A percentile compares a stretch with the other conserved stretches of the same genome.
Evolutionary conservation across 352 stramenopile species (phyloP).

Genomic region (Pythium coloratum): DNA sequence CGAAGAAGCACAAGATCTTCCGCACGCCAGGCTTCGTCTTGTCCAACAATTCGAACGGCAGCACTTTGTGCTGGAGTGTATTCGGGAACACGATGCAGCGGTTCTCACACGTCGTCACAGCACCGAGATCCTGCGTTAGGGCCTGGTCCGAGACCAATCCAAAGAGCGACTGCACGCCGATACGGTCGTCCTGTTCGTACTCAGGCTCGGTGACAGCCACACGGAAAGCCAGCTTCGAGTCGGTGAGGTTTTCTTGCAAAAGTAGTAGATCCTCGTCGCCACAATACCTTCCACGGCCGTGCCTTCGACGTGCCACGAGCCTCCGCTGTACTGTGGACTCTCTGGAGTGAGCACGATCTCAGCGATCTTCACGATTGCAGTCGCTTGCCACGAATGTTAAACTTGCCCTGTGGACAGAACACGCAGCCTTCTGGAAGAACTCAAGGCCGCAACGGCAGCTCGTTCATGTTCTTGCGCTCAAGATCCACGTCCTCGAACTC

Average conservation of each 20-base stretch:
- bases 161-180: constrained; percentile 14
- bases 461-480: no score
- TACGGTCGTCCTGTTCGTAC: not conserved
- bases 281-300: constrained; percentile 30
- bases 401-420: no score
- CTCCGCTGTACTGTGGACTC: constrained; percentile 25
- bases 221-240: constrained; percentile 28
- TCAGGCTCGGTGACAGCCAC: not conserved
- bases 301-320: constrained; percentile 30
- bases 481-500: not conserved
- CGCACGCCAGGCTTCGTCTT: constrained; percentile 22
- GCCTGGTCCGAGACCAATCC: constrained; percentile 4
- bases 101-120: constrained; percentile 16
- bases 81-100: constrained; percentile 41
- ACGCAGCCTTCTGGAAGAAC: not conserved
- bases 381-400: constrained; percentile 4
- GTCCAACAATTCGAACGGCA: constrained; percentile 31
- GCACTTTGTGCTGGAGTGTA: constrained; percentile 31
- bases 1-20: constrained; percentile 37
- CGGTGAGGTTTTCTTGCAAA: constrained; percentile 31
- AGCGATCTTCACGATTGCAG: constrained; percentile 33
- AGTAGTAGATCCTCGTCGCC: constrained; percentile 34
- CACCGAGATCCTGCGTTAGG: constrained; percentile 23
- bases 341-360: constrained; percentile 34
- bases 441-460: no score